Percentiles rank a stretch among this genome's conserved stretches.
These are phyloP conservation scores for Monosporascus sp. DNA, from an alignment of 2,329 filamentous ascomycete genomes.

Conservation along the genomic window DNA sequence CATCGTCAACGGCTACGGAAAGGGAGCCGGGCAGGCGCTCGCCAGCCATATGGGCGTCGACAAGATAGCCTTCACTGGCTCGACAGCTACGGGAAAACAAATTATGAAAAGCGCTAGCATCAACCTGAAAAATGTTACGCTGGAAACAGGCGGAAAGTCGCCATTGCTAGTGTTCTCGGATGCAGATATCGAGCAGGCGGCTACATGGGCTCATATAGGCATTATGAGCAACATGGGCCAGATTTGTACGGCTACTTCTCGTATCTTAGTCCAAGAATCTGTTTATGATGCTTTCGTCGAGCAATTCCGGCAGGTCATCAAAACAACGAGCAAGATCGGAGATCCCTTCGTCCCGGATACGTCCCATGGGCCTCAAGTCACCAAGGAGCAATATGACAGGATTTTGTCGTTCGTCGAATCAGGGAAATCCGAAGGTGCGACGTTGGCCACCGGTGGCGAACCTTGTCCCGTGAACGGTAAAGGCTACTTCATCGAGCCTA, in stretches of 20 bases:
- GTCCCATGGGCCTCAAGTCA: slow-evolving; percentile 71
- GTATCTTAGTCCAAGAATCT: slow-evolving; percentile 57
- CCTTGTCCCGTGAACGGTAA: slow-evolving; percentile 32
- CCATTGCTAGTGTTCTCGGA: slow-evolving; percentile 60
- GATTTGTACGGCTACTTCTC: slow-evolving; percentile 59
- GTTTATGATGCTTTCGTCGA: slow-evolving; percentile 59
- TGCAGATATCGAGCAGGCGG: slow-evolving; percentile 61
- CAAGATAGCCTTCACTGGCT: slow-evolving; percentile 77
- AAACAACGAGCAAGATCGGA: slow-evolving; percentile 57
- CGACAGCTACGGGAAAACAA: slow-evolving; percentile 63
- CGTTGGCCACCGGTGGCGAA: slow-evolving; percentile 54
- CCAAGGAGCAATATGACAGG: slow-evolving; percentile 63
- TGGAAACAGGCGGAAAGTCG: slow-evolving; percentile 64
- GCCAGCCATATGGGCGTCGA: slow-evolving; percentile 63
- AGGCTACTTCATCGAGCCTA: slow-evolving; percentile 42
- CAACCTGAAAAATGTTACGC: slow-evolving; percentile 60
- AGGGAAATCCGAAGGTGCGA: slow-evolving; percentile 67
- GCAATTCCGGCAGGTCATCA: slow-evolving; percentile 54
- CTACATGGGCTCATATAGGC: slow-evolving; percentile 49
- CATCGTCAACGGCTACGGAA: slow-evolving; percentile 66
- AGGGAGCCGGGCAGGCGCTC: slow-evolving; percentile 62
- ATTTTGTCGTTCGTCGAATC: slow-evolving; percentile 64
- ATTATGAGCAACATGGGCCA: slow-evolving; percentile 60
- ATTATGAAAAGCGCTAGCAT: slow-evolving; percentile 72
- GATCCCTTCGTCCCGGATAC: slow-evolving; percentile 65